Base-by-base conservation (phyloP, 192 early-diverging fungal genomes). In the Linnemannia schmuckeri region DNA sequence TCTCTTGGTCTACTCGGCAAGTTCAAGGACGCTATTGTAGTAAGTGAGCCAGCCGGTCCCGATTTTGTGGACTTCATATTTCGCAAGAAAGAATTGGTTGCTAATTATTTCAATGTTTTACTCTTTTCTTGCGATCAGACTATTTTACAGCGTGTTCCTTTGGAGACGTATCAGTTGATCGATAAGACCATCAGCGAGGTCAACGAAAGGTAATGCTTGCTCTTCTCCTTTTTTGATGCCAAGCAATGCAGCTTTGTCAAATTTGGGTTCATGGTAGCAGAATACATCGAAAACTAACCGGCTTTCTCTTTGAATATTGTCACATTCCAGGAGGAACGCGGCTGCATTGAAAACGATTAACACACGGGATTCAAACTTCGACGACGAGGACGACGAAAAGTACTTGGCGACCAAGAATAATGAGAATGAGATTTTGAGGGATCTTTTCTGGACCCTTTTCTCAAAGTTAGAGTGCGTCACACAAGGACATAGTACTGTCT, bases 371-470 rank as follows among this genome's bases (percentile, higher is more conserved):
- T 70, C 82, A n/a, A 89, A 91, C 38, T 84, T 88, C 73, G 82
- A 79, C 55, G 88, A 90, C 55, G 74, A 84, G 37, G 80, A 81
- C 4, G 88, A 91, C 27, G 89, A 90, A 57, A 93, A 94, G 75
- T 88, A 87, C 24, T 78, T 91, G 69, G 91, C 87, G 18, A 85
- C 91, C 8, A 89, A 91, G 69, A 90, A 90, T 9, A 92, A 93
- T 38, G 88, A 94, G 71, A 92, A 93, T 42, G 96, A 96, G 82
- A 91, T 95, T 47, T 74, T 96, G 74, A 92, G 91, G 76, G 96
- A 96, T 78, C 89, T 96, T 83, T 89, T 95, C 17, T 93, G 95
- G 88, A 95, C 95, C 0, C 77, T 96, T 70, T 96, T 93, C 89
- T 95, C 94, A 1, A 94, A 95, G 72, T 75, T 96, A 18, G 94